Evolutionary conservation across 1,284 basidiomycete genomes (phyloP), one percentile per base, ranked within the genome.

Genomic region (Salmacisia buchloeana): DNA sequence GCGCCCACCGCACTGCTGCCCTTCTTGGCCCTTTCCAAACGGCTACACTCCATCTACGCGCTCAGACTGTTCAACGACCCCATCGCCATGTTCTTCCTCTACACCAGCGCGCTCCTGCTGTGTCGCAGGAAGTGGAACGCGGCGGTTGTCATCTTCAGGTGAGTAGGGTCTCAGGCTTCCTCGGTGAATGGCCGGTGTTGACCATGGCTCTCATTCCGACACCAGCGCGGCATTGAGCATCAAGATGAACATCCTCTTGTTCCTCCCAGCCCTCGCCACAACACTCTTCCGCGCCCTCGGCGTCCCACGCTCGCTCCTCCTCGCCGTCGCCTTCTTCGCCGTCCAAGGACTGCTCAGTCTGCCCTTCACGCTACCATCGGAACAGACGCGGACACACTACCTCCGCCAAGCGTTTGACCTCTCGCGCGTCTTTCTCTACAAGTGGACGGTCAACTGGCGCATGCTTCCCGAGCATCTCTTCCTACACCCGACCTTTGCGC

Each of bases 361-460:
- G 1, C 87, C 89, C 1, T 96, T 94, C 83, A 83, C 96, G 41
- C 78, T 83, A 35, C 29, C 49, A 2, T 54, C 45, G 13, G 23
- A 23, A 36, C 25, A 27, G 10, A 33, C 49, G 7, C 49, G 49
- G 29, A 13, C 29, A 3, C 81, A 85, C 63, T 99, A 99, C 81
- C 74, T 92, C 41, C 81, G 80, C 12, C 85, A 85, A 9, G 88
- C 96, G 1, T 99, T 96, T 79, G 88, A 98, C 78, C 84, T 99
- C 63, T 87, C 87, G 1, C 87, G 96, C 13, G 84, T 87, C 13
- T 99, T 99, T 82, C 82, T 96, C 38, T 96, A 91, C 82, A 87
- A 91, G 77, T 99, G 94, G 94, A 97, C 94, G 0, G 94, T 97
- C 67, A 98, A 98, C 78, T 98, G 96, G 94, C 85, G 91, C 36